Evolutionary conservation across 257 asterid genomes (phyloP), one percentile per base, ranked within the genome.

Genomic region (Echites panduratus): DNA sequence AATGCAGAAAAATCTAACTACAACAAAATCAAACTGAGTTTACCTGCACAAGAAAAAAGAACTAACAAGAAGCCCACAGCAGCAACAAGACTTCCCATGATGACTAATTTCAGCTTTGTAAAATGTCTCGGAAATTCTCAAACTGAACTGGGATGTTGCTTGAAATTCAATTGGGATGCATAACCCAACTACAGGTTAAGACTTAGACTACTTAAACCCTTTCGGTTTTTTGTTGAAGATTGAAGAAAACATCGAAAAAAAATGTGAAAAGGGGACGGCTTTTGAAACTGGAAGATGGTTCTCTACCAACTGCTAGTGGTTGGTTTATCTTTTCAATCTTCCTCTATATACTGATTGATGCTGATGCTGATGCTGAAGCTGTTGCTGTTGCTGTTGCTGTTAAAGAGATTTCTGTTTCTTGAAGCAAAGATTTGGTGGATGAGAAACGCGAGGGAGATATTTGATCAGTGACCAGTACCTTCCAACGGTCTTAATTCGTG

Each of bases 241-340:
- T 77, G 40, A 49, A 47, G 65, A 61, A 32, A 32, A 29, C 7
- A 24, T 24, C 16, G 43, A 67, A 45, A 74, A 66, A 76, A 77
- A n/a, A n/a, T n/a, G 70, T 45, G 65, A 17, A 44, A 7, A 56
- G 27, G 50, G 10, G 48, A 53, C 0, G 26, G 49, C 35, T 59
- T 44, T 59, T 54, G 64, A 41, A 56, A 57, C 69, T 1, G 11
- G 6, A 45, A 12, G 56, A 27, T 63, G 69, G 71, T 58, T 44
- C 71, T 70, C 20, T 78, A 87, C 89, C 92, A 27, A 84, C 92
- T 88, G 91, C 92, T 83, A 66, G 96, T 88, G 88, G 86, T 89
- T 89, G 86, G 32, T 27, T 63, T 61, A 43, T 81, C 44, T 40
- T 70, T 73, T n/a, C 2, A 29, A 77, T 82, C 53, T 71, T 64